Evolutionary conservation across 495 filamentous ascomycete genomes (phyloP), one percentile per base, ranked within the genome.

Genomic region (Podospora australis): DNA sequence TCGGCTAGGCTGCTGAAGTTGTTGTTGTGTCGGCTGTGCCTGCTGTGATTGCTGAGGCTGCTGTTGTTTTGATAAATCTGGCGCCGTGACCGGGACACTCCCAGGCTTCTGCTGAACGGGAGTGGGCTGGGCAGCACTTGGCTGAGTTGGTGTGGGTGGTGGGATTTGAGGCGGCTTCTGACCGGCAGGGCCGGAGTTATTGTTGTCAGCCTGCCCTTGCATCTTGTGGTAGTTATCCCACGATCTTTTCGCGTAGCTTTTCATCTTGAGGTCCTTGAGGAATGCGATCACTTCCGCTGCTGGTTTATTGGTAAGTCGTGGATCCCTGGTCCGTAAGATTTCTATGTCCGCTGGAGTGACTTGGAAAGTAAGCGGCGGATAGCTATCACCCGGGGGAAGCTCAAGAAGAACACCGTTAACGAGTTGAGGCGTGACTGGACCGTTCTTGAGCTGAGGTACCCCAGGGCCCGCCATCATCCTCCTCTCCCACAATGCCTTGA

Each of bases 401-500:
- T 36, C 13, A 13, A 30, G 6, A 6, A 6, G 34, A 16, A 10
- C n/a, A n/a, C 11, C 7, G 34, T 8, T 6, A 5, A 38, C 30
- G 21, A 16, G 36, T 38, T 45, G 34, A 2, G 42, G 16, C 10
- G 19, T 40, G 3, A 41, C 32, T 5, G 41, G 21, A 16, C 24
- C 24, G 23, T 4, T 14, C 2, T 16, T 24, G 1, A 24, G 23
- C n/a, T n/a, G n/a, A n/a, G n/a, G n/a, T n/a, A n/a, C n/a, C n/a
- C n/a, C n/a, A n/a, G n/a, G n/a, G n/a, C n/a, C n/a, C n/a, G n/a
- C n/a, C n/a, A n/a, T n/a, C n/a, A n/a, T n/a, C n/a, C n/a, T n/a
- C n/a, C n/a, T n/a, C 1, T 50, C 48, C 47, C 57, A 29, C 1
- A 67, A 7, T 6, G 47, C 10, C 13, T 63, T 73, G 56, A 65